These are phyloP conservation scores for Fusarium nygamai DNA, from an alignment of 2,329 filamentous ascomycete species.

Conservation along the genomic window DNA sequence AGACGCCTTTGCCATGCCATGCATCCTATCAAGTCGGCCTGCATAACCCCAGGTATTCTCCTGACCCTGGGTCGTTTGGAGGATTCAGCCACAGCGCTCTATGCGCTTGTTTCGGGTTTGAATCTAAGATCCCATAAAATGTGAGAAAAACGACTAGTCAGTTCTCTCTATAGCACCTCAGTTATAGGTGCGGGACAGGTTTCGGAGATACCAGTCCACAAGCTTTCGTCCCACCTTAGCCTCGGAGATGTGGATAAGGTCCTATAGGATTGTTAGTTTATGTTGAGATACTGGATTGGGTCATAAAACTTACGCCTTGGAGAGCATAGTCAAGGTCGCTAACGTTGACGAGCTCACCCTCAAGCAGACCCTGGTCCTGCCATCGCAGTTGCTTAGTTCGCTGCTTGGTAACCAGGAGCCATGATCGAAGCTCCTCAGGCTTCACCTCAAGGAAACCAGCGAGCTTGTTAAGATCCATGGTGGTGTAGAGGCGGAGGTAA, in stretches of 20 bases:
- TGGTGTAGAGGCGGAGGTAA: conserved; percentile 98
- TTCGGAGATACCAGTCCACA: conserved; percentile 99
- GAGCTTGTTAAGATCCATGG: conserved; percentile 98
- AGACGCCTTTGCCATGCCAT: conserved; percentile 56
- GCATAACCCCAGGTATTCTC: conserved; percentile 44
- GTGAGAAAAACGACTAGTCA: conserved; percentile 41
- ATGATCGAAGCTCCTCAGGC: conserved; percentile 93
- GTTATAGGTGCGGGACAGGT: conserved; percentile 93
- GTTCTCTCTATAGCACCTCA: conserved; percentile 41
- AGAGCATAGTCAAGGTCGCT: conserved; percentile 98
- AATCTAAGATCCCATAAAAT: conserved; percentile 27
- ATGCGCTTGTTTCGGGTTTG: conserved; percentile 12
- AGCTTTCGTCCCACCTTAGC: conserved; percentile 97
- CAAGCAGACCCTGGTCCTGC: conserved; percentile 86
- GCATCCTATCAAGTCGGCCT: conserved; percentile 48
- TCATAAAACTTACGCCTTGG: conserved; percentile 76
- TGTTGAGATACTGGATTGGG: background rate
- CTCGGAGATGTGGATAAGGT: conserved; percentile 98
- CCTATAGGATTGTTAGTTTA: conserved; percentile 58
- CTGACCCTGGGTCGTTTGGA: conserved; percentile 34
- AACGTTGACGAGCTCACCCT: conserved; percentile 91
- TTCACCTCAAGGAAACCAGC: conserved; percentile 97
- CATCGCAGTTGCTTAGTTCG: conserved; percentile 95
- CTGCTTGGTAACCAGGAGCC: conserved; percentile 98
- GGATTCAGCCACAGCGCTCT: conserved; percentile 7